Evolutionary conservation across 2,329 filamentous ascomycete species (phyloP), one percentile per base, ranked within the genome.

Genomic region (Stromatinia cepivora): DNA sequence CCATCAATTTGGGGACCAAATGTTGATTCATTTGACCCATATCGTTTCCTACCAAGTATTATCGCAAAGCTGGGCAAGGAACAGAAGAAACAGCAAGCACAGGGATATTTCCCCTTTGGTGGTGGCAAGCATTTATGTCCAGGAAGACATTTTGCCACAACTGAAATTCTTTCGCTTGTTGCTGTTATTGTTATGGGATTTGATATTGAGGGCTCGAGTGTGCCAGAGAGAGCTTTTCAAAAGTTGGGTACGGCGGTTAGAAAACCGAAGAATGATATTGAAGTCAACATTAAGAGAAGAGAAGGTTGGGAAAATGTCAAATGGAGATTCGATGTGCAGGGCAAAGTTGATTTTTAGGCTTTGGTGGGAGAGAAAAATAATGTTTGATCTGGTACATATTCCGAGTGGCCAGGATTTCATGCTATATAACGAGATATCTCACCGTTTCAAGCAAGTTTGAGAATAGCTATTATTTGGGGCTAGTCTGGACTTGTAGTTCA

Each of bases 1-100:
- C 66, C 73, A 10, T 72, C 76, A 0, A 79, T 84, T 66, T 85
- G 83, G 83, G 83, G 83, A 5, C 72, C 78, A 1, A 80, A 83
- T 50, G 81, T 77, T 1, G 71, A 72, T 2, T 63, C 70, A 1
- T 85, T 85, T 74, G 80, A 83, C 48, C 78, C 82, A 0, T 53
- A 72, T 9, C 81, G 82, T 13, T 85, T 84, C 73, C 70, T 82
- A 0, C 67, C 72, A 68, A 72, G 25, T 13, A 72, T 66, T 8
- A 73, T 73, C 62, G 69, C 68, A 67, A 64, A 57, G 50, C 66
- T 71, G 65, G 13, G 42, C 31, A 74, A 72, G 65, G 69, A 71
- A 8, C 70, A 67, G 9, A 70, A 67, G 7, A 69, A 71, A n/a
- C 67, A 66, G 34, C 73, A 74, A 59, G 63, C 70, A n/a, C 73